A percentile compares a stretch with the other conserved stretches of the same genome.
Conservation (phyloP, 306 rosid species). For the Dicorynia guianensis region DNA sequence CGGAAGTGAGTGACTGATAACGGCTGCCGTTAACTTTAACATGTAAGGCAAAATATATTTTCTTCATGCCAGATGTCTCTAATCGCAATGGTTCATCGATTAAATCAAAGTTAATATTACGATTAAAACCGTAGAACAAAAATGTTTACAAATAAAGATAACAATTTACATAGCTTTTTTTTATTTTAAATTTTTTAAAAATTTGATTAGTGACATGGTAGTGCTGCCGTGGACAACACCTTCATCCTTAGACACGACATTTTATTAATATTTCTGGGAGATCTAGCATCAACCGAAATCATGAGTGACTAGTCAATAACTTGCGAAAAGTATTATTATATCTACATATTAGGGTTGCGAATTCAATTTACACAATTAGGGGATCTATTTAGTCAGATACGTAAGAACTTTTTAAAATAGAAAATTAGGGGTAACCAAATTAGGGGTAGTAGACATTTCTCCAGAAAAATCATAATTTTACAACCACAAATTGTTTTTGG, state of each 20-base stretch:
- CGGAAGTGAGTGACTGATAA: background rate
- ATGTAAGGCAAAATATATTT: too few relatives aligned
- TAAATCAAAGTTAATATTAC: background rate
- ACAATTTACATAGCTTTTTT: background rate
- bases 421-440: background rate
- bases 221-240: background rate
- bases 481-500: slow-evolving; percentile 9
- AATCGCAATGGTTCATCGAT: too few relatives aligned
- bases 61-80: too few relatives aligned
- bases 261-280: too few relatives aligned
- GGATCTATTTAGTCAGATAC: too few relatives aligned
- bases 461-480: slow-evolving; percentile 6
- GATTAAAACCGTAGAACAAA: background rate
- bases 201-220: background rate
- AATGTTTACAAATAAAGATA: background rate
- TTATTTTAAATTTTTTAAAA: background rate
- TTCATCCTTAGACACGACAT: too few relatives aligned
- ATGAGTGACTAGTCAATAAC: too few relatives aligned
- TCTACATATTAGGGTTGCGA: too few relatives aligned
- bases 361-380: too few relatives aligned
- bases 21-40: background rate
- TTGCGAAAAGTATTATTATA: too few relatives aligned
- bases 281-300: too few relatives aligned
- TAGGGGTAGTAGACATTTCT: background rate
- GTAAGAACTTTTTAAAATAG: too few relatives aligned